phyloP scores from a whole-genome alignment of 805 yeast species.

The Sporopachydermia quercuum region DNA sequence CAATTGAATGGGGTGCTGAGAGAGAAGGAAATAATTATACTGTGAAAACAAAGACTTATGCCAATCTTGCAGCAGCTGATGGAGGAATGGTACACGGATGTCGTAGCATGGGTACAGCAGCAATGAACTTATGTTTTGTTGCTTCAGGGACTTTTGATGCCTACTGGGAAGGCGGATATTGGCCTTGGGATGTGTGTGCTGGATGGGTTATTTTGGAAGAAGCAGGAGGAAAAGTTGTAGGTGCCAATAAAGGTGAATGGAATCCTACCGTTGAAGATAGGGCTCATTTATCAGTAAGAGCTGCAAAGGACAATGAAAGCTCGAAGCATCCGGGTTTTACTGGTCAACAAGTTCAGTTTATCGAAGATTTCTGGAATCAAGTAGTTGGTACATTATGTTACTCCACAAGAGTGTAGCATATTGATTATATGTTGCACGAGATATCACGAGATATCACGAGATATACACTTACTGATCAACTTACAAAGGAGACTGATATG shows the following conservation, averaged over 20 bases:
- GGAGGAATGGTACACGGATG: constrained; percentile 50
- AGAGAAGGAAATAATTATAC: constrained; percentile 36
- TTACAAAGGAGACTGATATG: too few relatives aligned
- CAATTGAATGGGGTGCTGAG: constrained; percentile 48
- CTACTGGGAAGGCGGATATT: constrained; percentile 62
- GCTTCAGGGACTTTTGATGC: constrained; percentile 46
- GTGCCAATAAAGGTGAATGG: constrained; percentile 37
- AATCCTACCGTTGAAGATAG: constrained; percentile 34
- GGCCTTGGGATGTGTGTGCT: constrained; percentile 58
- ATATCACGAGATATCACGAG: too few relatives aligned
- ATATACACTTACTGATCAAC: too few relatives aligned
- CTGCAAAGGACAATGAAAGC: constrained; percentile 22
- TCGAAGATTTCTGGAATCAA: constrained; percentile 35
- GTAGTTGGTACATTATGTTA: constrained; percentile 31
- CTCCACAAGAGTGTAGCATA: constrained; percentile 5
- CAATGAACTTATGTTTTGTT: constrained; percentile 42
- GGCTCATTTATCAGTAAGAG: constrained; percentile 44
- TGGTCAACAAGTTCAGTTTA: constrained; percentile 27
- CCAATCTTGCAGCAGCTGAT: constrained; percentile 29
- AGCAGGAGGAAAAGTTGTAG: constrained; percentile 43
- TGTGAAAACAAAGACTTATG: constrained; percentile 33
- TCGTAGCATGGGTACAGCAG: constrained; percentile 49
- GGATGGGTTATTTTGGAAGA: constrained; percentile 49
- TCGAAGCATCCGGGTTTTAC: neutral
- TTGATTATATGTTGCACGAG: too few relatives aligned